phyloP scores from a whole-genome alignment of 1,139 yeast genomes.

The Hyphopichia buzzinii region DNA sequence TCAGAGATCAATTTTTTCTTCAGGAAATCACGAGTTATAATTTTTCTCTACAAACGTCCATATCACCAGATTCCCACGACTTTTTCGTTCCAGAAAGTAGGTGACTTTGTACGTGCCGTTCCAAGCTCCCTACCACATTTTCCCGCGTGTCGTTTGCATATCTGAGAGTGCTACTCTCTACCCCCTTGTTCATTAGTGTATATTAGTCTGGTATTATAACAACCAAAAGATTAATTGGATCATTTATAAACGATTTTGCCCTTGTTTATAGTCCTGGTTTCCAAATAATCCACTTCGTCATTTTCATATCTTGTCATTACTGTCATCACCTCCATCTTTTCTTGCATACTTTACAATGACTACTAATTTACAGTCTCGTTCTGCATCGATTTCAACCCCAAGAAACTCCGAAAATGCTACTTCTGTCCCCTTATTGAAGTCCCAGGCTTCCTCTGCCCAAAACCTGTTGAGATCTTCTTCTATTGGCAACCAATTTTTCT shows the following conservation, averaged over 20 bases:
- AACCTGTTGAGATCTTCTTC: conserved; percentile 19
- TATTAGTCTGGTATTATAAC: background rate
- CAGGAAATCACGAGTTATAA: too few relatives aligned
- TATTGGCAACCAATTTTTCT: conserved; percentile 24
- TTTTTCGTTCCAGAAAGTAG: too few relatives aligned
- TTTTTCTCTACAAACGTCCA: too few relatives aligned
- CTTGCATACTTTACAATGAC: conserved; percentile 2
- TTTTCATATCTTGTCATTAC: background rate
- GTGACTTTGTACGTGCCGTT: too few relatives aligned
- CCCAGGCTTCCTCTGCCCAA: conserved; percentile 3
- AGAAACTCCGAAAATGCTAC: conserved; percentile 10
- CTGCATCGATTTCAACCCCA: conserved; percentile 19
- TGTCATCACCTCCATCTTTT: background rate
- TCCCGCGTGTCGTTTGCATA: background rate
- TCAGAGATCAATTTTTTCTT: background rate
- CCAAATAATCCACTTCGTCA: background rate
- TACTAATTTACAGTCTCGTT: conserved; percentile 9
- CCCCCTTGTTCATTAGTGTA: background rate
- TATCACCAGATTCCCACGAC: too few relatives aligned
- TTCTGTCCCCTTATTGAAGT: conserved; percentile 2
- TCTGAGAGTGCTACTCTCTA: background rate
- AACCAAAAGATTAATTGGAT: too few relatives aligned
- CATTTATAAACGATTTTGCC: too few relatives aligned
- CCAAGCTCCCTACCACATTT: background rate
- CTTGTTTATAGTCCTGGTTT: too few relatives aligned